phyloP scores from a whole-genome alignment of 768 basidiomycete species.

The Obba rivulosa region DNA sequence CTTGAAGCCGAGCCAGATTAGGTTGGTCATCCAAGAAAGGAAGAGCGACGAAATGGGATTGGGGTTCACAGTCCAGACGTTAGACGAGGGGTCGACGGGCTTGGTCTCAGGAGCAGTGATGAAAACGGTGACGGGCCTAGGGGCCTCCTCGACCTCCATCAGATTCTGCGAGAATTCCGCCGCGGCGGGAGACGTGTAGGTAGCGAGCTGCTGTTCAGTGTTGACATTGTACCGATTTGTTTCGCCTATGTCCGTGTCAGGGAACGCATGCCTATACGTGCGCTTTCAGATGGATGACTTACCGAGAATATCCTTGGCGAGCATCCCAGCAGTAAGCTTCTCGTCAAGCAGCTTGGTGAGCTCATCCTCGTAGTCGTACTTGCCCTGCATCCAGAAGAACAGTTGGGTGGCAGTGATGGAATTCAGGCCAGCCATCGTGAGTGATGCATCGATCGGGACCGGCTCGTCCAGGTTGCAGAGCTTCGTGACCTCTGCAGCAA shows the following conservation, averaged over 20 bases:
- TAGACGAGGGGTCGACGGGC: neutral
- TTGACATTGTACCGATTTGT: neutral
- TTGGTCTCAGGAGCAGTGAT: neutral
- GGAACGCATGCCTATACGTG: no score
- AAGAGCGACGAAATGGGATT: neutral
- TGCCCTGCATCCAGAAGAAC: conserved; percentile 3
- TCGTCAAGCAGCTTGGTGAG: neutral
- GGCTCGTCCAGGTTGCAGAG: neutral
- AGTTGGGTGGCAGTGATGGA: conserved; percentile 1
- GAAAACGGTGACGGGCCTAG: neutral
- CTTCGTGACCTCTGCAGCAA: conserved; percentile 1
- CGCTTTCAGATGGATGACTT: no score
- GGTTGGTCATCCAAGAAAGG: conserved; percentile 1
- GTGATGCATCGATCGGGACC: neutral
- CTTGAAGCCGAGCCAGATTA: neutral
- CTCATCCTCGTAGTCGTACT: conserved; percentile 2
- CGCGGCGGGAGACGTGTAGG: neutral
- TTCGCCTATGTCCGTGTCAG: no score
- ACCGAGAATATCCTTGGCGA: conserved; percentile 1
- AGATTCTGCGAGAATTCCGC: neutral
- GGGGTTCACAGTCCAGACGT: conserved; percentile 2
- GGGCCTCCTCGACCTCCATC: neutral
- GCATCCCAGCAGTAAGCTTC: neutral
- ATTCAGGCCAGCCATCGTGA: neutral
- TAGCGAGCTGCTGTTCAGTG: neutral